Percentiles rank a stretch among this genome's conserved stretches.
Evolutionary conservation across 2,329 filamentous ascomycete genomes (phyloP).

Genomic region (Gremmenia infestans): DNA sequence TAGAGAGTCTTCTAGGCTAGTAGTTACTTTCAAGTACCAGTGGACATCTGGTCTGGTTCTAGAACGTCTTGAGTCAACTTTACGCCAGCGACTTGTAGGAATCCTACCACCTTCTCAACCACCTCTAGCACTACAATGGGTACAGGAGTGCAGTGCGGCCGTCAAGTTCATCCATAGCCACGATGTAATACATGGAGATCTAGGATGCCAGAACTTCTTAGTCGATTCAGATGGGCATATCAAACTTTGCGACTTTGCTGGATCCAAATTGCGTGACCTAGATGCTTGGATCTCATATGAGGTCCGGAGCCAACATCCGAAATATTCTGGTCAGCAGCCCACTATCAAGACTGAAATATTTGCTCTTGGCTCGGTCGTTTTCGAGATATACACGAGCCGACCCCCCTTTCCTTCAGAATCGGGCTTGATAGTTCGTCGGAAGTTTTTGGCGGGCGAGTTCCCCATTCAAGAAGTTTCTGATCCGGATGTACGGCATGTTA

Average conservation of each 20-base stretch:
- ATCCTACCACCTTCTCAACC: not conserved
- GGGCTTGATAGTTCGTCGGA: too few relatives aligned
- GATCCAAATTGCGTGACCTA: constrained; percentile 2
- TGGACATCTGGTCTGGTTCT: constrained; percentile 2
- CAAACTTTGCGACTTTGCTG: constrained; percentile 12
- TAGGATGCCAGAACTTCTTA: constrained; percentile 12
- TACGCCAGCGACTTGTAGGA: not conserved
- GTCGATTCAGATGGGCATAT: not conserved
- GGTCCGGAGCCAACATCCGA: constrained; percentile 6
- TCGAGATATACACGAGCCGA: too few relatives aligned
- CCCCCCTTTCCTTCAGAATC: too few relatives aligned
- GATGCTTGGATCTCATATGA: constrained; percentile 4
- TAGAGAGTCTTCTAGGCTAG: not conserved
- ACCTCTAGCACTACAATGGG: not conserved
- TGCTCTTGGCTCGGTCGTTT: not conserved
- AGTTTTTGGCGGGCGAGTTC: too few relatives aligned
- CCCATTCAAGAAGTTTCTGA: too few relatives aligned
- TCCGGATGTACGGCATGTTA: too few relatives aligned
- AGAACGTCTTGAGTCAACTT: not conserved
- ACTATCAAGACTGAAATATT: constrained; percentile 6
- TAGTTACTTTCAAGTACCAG: not conserved
- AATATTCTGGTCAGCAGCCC: not conserved
- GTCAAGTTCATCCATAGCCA: constrained; percentile 1
- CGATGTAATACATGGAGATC: constrained; percentile 7
- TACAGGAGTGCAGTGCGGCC: not conserved